A percentile compares a stretch with the other conserved stretches of the same genome.
Evolutionary conservation across 2,329 filamentous ascomycete genomes (phyloP).

Genomic region (Aspergillus pseudoviridinutans): DNA sequence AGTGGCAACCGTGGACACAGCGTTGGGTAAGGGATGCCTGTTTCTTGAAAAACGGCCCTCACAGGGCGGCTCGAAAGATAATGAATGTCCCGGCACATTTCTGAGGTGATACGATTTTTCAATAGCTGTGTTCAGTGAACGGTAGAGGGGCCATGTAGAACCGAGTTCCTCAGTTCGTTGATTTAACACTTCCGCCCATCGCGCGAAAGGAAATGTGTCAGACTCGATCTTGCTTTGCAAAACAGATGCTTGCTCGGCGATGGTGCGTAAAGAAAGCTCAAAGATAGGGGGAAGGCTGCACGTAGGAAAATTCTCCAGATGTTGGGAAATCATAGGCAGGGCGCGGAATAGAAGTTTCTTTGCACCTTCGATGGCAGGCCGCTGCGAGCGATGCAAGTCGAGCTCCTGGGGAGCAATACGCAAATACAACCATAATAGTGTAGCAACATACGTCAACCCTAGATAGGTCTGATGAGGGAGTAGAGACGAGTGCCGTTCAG

Average conservation of each 20-base stretch:
- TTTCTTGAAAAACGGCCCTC: slow-evolving; percentile 1
- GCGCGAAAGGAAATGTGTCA: slow-evolving; percentile 31
- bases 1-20: slow-evolving; percentile 1
- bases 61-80: slow-evolving; percentile 7
- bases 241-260: slow-evolving; percentile 31
- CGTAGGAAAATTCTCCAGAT: slow-evolving; percentile 35
- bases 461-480: slow-evolving; percentile 40
- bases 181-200: slow-evolving; percentile 32
- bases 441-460: slow-evolving; percentile 34
- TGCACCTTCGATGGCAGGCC: slow-evolving; percentile 31
- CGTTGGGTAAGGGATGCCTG: neutral
- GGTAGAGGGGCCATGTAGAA: slow-evolving; percentile 32
- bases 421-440: slow-evolving; percentile 34
- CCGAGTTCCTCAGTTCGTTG: slow-evolving; percentile 25
- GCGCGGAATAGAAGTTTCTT: slow-evolving; percentile 36
- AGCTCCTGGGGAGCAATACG: slow-evolving; percentile 30
- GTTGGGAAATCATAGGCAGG: slow-evolving; percentile 33
- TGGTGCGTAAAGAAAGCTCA: slow-evolving; percentile 33
- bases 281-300: slow-evolving; percentile 37
- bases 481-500: slow-evolving; percentile 32
- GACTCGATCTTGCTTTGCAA: slow-evolving; percentile 27
- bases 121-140: slow-evolving; percentile 26
- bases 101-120: slow-evolving; percentile 25
- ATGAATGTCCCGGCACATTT: slow-evolving; percentile 7
- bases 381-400: slow-evolving; percentile 26